Percentiles rank a stretch among this genome's conserved stretches.
phyloP scores from a whole-genome alignment of 176 grass and related monocot genomes.

The Areca catechu region DNA sequence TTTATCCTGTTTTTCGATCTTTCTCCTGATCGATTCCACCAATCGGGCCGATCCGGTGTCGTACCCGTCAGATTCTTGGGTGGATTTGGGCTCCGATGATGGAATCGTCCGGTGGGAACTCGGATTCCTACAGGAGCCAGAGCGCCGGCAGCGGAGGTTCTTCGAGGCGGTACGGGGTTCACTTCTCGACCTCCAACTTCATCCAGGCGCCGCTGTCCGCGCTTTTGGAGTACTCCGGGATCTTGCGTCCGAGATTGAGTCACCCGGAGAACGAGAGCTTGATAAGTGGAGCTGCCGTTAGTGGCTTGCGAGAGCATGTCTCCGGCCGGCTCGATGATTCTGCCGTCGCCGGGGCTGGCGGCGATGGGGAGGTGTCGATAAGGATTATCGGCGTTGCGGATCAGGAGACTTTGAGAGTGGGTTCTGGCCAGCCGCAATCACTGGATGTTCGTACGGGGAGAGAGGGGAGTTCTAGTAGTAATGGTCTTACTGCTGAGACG shows the following conservation, averaged over 20 bases:
- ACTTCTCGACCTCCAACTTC: conserved; percentile 71
- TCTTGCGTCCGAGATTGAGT: conserved; percentile 41
- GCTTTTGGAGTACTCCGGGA: conserved; percentile 74
- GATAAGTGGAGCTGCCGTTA: not conserved
- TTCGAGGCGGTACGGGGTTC: conserved; percentile 64
- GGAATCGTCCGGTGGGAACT: conserved; percentile 6
- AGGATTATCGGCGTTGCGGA: conserved; percentile 67
- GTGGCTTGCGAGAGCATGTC: conserved; percentile 17
- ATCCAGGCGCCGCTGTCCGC: conserved; percentile 86
- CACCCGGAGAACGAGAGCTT: conserved; percentile 23
- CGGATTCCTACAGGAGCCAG: not conserved
- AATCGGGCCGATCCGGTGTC: no score
- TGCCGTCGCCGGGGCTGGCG: conserved; percentile 4
- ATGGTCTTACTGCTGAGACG: conserved; percentile 14
- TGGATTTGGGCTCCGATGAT: not conserved
- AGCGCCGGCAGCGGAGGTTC: conserved; percentile 8
- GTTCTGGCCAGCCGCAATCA: not conserved
- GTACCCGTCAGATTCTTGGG: no score
- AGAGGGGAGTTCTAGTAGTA: not conserved
- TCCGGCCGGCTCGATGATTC: conserved; percentile 8
- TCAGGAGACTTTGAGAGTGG: conserved; percentile 8
- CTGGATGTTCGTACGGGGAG: not conserved
- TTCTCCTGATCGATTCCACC: no score
- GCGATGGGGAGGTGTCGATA: conserved; percentile 72
- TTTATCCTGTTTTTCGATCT: no score